phyloP scores from a whole-genome alignment of 2,329 filamentous ascomycete species.

The Nothophoma quercina region DNA sequence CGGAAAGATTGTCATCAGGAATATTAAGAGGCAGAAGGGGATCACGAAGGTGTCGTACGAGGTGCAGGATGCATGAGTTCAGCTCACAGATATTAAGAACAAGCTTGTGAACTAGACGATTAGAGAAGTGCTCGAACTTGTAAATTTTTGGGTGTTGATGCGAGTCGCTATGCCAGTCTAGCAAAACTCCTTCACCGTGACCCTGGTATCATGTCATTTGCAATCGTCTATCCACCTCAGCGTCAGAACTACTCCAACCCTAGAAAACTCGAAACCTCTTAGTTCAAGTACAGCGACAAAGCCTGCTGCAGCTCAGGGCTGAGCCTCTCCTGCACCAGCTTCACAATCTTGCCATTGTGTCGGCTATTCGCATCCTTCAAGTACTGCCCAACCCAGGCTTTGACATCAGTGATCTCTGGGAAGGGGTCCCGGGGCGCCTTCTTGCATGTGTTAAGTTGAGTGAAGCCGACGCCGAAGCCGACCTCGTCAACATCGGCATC shows the following conservation, averaged over 20 bases:
- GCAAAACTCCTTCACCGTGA: conserved; percentile 17
- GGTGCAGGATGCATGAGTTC: conserved; percentile 30
- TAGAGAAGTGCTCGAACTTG: too few species aligned
- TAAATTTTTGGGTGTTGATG: too few species aligned
- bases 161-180: conserved; percentile 14
- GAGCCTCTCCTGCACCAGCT: conserved; percentile 76
- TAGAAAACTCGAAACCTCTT: not conserved
- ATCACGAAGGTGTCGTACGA: conserved; percentile 64
- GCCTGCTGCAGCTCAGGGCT: conserved; percentile 51
- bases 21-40: conserved; percentile 71
- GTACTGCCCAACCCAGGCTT: conserved; percentile 82
- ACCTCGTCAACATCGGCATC: conserved; percentile 96
- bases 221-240: conserved; percentile 5
- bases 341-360: conserved; percentile 73
- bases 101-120: too few species aligned
- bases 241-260: too few species aligned
- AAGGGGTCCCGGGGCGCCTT: conserved; percentile 79
- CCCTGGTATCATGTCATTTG: conserved; percentile 20
- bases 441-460: conserved; percentile 89
- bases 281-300: conserved; percentile 43
- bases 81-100: too few species aligned
- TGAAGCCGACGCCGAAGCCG: conserved; percentile 93
- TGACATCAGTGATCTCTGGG: conserved; percentile 81
- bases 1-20: conserved; percentile 69
- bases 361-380: conserved; percentile 79